Evolutionary conservation across 768 basidiomycete species (phyloP).

Genomic region (Termitomyces titanicus): DNA sequence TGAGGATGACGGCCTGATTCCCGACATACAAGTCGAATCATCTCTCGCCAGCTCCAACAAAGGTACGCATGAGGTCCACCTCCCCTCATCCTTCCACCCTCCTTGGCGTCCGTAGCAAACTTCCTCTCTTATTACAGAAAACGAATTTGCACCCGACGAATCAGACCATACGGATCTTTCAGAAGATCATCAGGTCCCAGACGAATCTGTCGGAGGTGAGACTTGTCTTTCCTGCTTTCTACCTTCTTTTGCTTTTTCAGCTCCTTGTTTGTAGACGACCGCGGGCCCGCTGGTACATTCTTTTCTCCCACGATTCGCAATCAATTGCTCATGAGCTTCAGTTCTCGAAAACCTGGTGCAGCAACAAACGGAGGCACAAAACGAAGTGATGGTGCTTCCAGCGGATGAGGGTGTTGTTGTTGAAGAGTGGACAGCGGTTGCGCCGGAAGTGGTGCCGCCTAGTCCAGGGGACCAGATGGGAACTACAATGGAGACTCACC

Average conservation of each 20-base stretch:
- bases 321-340: conserved; percentile 21
- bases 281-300: conserved; percentile 10
- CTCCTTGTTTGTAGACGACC: not conserved
- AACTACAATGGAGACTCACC: not conserved
- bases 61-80: conserved; percentile 8
- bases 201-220: not conserved
- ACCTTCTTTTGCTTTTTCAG: not conserved
- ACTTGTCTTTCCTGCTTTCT: not conserved
- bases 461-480: not conserved
- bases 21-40: conserved; percentile 10
- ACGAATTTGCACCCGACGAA: conserved; percentile 6
- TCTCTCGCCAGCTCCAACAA: conserved; percentile 19
- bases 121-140: conserved; percentile 1
- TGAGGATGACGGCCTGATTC: not conserved
- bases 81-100: too few relatives aligned
- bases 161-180: not conserved
- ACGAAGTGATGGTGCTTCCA: not conserved
- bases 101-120: not conserved
- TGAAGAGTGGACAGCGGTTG: not conserved
- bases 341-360: conserved; percentile 12
- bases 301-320: conserved; percentile 15
- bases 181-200: not conserved
- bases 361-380: not conserved
- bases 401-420: conserved; percentile 7
- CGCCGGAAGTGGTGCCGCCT: not conserved